Conservation (phyloP, 2,329 filamentous ascomycete genomes). For the Aspergillus intermedius region DNA sequence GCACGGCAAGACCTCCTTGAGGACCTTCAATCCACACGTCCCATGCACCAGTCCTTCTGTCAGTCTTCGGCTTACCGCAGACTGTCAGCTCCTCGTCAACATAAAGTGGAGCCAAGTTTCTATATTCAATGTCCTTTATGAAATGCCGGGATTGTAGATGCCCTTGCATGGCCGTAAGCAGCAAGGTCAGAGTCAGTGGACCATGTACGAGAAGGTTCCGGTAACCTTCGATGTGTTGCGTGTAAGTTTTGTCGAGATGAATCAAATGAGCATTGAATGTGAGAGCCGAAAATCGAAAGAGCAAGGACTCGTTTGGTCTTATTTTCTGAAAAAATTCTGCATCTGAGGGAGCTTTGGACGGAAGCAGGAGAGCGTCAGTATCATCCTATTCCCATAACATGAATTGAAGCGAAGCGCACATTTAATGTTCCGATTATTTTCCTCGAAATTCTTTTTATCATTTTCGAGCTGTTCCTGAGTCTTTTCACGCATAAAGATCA, state of each 20-base stretch:
- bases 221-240: constrained; percentile 65
- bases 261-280: constrained; percentile 91
- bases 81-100: constrained; percentile 64
- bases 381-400: constrained; percentile 1
- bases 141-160: constrained; percentile 39
- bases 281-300: constrained; percentile 86
- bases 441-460: constrained; percentile 19
- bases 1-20: constrained; percentile 58
- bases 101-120: constrained; percentile 75
- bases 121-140: constrained; percentile 62
- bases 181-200: constrained; percentile 69
- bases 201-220: constrained; percentile 76
- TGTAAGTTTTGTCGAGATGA: constrained; percentile 71
- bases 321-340: constrained; percentile 55
- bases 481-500: constrained; percentile 57
- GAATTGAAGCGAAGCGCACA: constrained; percentile 23
- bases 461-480: constrained; percentile 28
- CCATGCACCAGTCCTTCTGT: constrained; percentile 42
- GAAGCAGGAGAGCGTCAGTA: constrained; percentile 14
- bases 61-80: constrained; percentile 53
- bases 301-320: constrained; percentile 60
- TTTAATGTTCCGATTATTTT: constrained; percentile 26
- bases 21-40: constrained; percentile 61
- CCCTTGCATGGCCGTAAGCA: constrained; percentile 61
- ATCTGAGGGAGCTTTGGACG: constrained; percentile 38